phyloP scores from a whole-genome alignment of 176 grass and related monocot genomes.

The Oryza punctata region DNA sequence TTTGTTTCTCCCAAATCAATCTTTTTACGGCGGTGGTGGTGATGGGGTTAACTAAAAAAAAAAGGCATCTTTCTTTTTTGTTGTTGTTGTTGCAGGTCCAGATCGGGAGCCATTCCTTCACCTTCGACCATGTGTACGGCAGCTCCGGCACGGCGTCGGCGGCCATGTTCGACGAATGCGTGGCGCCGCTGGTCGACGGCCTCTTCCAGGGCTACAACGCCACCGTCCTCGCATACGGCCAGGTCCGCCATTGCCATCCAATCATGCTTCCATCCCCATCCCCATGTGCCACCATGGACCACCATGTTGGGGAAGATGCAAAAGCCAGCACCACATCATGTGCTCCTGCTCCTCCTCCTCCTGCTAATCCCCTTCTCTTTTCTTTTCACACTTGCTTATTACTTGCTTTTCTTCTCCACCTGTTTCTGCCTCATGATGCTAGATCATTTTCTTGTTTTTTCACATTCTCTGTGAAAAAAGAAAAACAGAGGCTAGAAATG shows the following conservation, averaged over 20 bases:
- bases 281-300: conserved; percentile 61
- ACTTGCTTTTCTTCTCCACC: conserved; percentile 16
- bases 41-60: neutral
- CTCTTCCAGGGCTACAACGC: conserved; percentile 99
- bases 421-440: conserved; percentile 36
- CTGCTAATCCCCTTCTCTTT: neutral
- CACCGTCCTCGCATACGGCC: conserved; percentile 95
- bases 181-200: conserved; percentile 86
- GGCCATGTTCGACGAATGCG: conserved; percentile 91
- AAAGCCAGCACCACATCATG: conserved; percentile 56
- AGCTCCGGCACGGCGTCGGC: conserved; percentile 63
- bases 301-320: conserved; percentile 49
- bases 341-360: neutral
- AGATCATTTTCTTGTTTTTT: neutral
- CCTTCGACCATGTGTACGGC: conserved; percentile 96
- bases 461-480: neutral
- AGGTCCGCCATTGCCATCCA: conserved; percentile 54
- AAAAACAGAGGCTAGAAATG: neutral
- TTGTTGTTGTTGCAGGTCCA: conserved; percentile 60
- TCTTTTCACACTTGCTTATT: neutral
- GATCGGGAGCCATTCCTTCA: conserved; percentile 96
- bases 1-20: neutral
- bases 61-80: neutral
- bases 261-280: conserved; percentile 19
- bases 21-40: conserved; percentile 27